Evolutionary conservation across 768 basidiomycete species (phyloP), one percentile per base, ranked within the genome.

Genomic region (Antrodiella citrinella): DNA sequence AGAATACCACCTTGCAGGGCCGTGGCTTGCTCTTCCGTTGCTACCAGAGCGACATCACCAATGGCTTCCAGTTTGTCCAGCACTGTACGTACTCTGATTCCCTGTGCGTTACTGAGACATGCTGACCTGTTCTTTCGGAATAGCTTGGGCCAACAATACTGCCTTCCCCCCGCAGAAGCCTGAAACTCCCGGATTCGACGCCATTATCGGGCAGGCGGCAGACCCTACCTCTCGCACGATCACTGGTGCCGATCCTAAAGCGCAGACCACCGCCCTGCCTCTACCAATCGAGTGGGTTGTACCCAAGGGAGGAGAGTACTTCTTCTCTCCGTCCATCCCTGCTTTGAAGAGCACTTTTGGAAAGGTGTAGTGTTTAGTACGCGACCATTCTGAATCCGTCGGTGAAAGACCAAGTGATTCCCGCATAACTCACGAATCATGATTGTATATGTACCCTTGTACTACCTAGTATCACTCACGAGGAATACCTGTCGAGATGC

Each of bases 11-110:
- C 1, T 43, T 59, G n/a, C 62, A 69, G 13, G 71, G 65, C n/a
- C 74, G 79, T 35, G 75, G 77, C 18, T 60, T 78, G 11, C 62
- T 75, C 24, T 78, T 77, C 20, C 46, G 49, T 54, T 46, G 50
- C 49, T 69, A 69, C 51, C 67, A 68, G 54, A 63, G 64, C 24
- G 54, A 44, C 26, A 59, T 68, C 47, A 56, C 39, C 25, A 54
- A 57, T 39, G 68, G 66, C 21, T 69, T 68, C 57, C 55, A 59
- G 13, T 67, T 67, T 52, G 56, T 68, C 40, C 65, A 67, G 52
- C 47, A 58, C n/a, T 50, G 54, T 61, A 35, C 24, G 59, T 52
- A 4, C 13, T 44, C 19, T 22, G 24, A 46, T n/a, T 26, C 21
- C n/a, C n/a, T 44, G 19, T 44, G 26, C 21, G 10, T 19, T 15